Base-by-base conservation (phyloP, 108 stramenopile genomes). In the Nannochloropsis salina region DNA sequence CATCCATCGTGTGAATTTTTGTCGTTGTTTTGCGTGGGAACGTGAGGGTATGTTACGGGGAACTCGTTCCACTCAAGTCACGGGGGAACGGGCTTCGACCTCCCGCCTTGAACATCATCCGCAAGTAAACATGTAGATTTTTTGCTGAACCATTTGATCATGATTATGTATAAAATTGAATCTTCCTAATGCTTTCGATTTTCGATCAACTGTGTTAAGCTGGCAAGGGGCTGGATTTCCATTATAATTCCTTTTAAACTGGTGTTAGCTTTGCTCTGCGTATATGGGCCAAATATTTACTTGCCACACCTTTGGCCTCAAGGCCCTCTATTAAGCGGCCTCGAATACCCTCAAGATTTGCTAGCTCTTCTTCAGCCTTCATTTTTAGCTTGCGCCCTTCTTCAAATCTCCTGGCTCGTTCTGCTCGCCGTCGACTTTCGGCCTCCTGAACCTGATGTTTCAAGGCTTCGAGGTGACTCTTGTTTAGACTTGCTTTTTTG, bases 371-470 rank as follows among this genome's bases (percentile, higher is more conserved):
- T 74, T 15, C 2, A n/a, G 61, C 61, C n/a, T 74, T n/a, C 61
- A n/a, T 15, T n/a, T 74, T 74, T 3, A 74, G 61, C 61, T n/a
- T 74, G 2, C n/a, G 61, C 15, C 61, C 61, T 74, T 74, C 61
- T n/a, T 6, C 4, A 74, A 74, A 74, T n/a, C n/a, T 74, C 4
- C n/a, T 74, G 15, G 61, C 6, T 15, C 61, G 61, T 15, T 15
- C 15, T 74, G 61, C 61, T 8, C 61, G 61, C n/a, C 61, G 61
- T 15, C 61, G 61, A 4, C 20, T n/a, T n/a, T 74, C 61, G 61
- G 61, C 61, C 61, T 74, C 61, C n/a, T 74, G 61, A n/a, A 74
- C 61, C n/a, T 74, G 61, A 4, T 74, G 61, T n/a, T 74, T 74
- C 61, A 74, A 74, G n/a, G 15, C 4, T n/a, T 6, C n/a, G 20